A percentile compares a stretch with the other conserved stretches of the same genome.
Evolutionary conservation across 345 rosid species (phyloP).

Genomic region (Microcos paniculata): DNA sequence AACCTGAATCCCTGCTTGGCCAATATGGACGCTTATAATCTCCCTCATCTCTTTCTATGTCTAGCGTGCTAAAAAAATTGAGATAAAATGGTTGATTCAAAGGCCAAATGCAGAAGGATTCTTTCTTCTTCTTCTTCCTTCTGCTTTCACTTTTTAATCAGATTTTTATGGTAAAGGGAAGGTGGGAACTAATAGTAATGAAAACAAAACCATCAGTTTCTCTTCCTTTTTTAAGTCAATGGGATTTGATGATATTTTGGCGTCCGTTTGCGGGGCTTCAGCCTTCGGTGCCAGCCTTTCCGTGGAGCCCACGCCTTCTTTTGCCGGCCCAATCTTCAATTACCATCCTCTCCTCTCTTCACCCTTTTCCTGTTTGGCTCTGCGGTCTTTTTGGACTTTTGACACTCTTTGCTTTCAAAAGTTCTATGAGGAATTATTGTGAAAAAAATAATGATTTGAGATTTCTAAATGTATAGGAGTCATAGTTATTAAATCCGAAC

Average conservation of each 20-base stretch:
- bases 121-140: background rate
- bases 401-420: too few relatives aligned
- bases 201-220: background rate
- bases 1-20: conserved; percentile 75
- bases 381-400: too few relatives aligned
- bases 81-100: too few relatives aligned
- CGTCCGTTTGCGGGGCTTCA: background rate
- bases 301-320: background rate
- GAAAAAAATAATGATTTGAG: too few relatives aligned
- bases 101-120: too few relatives aligned
- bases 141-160: background rate
- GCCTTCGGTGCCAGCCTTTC: background rate
- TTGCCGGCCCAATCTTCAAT: background rate
- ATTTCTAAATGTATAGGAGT: too few relatives aligned
- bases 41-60: conserved; percentile 46
- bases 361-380: too few relatives aligned
- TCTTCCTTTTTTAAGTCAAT: too few relatives aligned
- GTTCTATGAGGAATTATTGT: too few relatives aligned
- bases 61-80: too few relatives aligned
- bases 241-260: background rate
- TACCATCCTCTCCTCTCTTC: too few relatives aligned
- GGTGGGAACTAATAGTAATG: background rate
- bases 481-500: too few relatives aligned
- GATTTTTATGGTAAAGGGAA: background rate
- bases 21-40: conserved; percentile 64